phyloP scores from a whole-genome alignment of 495 filamentous ascomycete species.

The Parmelia sp. region DNA sequence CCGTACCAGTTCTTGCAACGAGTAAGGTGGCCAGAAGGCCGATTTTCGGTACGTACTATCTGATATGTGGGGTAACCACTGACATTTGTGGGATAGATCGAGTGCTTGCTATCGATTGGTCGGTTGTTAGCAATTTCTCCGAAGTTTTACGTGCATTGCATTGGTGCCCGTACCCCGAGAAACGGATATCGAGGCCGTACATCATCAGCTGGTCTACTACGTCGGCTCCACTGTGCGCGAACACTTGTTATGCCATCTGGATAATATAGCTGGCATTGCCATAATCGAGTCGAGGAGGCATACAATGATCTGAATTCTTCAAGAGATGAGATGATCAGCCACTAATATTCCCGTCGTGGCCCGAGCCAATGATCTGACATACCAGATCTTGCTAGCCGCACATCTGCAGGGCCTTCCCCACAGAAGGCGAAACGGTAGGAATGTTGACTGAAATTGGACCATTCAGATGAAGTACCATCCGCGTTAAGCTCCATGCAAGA shows the following conservation, averaged over 20 bases:
- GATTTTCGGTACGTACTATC: conserved; percentile 1
- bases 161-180: background rate
- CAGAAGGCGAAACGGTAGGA: background rate
- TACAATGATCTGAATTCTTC: background rate
- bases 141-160: conserved; percentile 5
- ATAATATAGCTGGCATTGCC: background rate
- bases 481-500: conserved; percentile 2
- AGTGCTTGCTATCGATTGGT: conserved; percentile 5
- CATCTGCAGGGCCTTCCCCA: conserved; percentile 8
- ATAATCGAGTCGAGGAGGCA: too few species aligned
- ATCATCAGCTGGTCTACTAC: conserved; percentile 7
- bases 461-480: background rate
- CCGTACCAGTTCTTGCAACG: too few species aligned
- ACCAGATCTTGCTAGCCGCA: conserved; percentile 7
- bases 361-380: conserved; percentile 2
- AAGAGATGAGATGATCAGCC: background rate
- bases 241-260: background rate
- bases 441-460: background rate
- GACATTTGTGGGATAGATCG: background rate
- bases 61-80: background rate
- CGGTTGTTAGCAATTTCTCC: background rate
- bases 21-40: too few species aligned
- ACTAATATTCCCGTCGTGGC: background rate
- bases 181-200: background rate
- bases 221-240: background rate